Evolutionary conservation across 2,329 filamentous ascomycete genomes (phyloP).

Genomic region (Colletotrichum graminicola): DNA sequence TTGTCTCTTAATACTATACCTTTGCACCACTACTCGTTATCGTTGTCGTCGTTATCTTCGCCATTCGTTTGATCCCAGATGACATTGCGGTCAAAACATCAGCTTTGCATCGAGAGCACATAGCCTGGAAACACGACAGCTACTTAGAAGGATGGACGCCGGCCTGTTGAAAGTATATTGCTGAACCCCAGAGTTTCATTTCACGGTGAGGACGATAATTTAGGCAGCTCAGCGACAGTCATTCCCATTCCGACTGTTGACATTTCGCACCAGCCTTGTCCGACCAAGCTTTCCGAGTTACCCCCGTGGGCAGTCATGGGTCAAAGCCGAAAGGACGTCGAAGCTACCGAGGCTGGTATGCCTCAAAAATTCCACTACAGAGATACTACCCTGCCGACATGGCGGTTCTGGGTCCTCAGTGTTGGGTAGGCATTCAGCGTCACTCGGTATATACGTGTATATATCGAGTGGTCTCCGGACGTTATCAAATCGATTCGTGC

Average conservation of each 20-base stretch:
- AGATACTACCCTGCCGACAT: constrained; percentile 44
- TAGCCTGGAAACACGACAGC: not conserved
- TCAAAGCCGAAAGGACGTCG: constrained; percentile 9
- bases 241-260: not conserved
- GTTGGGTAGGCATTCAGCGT: constrained; percentile 47
- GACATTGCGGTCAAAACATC: not conserved
- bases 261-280: not conserved
- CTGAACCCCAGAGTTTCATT: not conserved
- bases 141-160: not conserved
- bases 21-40: constrained; percentile 2
- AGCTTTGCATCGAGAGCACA: not conserved
- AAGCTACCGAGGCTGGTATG: constrained; percentile 11
- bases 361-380: constrained; percentile 11
- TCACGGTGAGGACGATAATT: not conserved
- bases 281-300: not conserved
- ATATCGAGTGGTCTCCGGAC: not conserved
- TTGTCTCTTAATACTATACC: not conserved
- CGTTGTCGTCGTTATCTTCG: not conserved
- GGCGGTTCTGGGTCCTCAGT: constrained; percentile 52
- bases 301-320: not conserved
- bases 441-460: not conserved
- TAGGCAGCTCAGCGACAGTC: no score
- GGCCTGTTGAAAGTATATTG: not conserved
- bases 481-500: not conserved
- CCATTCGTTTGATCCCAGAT: not conserved